Percentiles rank a stretch among this genome's conserved stretches.
These are phyloP conservation scores for Mortierella sp. DNA, from an alignment of 371 early-diverging fungal species.

Conservation along the genomic window DNA sequence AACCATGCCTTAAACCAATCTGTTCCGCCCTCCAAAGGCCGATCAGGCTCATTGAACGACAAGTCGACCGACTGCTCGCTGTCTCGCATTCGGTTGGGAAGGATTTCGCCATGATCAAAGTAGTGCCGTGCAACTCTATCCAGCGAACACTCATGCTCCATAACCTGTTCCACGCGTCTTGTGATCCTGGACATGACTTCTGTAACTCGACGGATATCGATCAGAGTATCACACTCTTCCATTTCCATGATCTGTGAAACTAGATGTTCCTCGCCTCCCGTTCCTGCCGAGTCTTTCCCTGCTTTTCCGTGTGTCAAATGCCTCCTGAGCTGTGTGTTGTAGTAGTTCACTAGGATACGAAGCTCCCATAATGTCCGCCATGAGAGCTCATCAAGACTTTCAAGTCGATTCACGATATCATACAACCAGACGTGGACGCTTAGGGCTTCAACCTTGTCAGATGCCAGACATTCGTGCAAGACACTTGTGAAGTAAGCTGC, in stretches of 20 bases:
- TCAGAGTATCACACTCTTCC: conserved; percentile 47
- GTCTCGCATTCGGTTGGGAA: neutral
- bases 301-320: conserved; percentile 7
- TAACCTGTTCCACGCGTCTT: conserved; percentile 31
- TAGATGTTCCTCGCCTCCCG: neutral
- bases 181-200: conserved; percentile 33
- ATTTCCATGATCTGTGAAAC: conserved; percentile 22
- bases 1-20: conserved; percentile 50
- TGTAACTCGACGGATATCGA: conserved; percentile 31
- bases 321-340: conserved; percentile 26
- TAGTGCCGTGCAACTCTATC: conserved; percentile 11
- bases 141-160: conserved; percentile 10
- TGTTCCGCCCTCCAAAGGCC: neutral
- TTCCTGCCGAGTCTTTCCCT: no score
- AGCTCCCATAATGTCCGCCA: conserved; percentile 44
- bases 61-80: neutral
- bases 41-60: neutral
- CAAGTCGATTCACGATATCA: conserved; percentile 38
- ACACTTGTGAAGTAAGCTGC: conserved; percentile 41
- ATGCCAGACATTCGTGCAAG: conserved; percentile 44
- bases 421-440: conserved; percentile 47
- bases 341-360: conserved; percentile 32
- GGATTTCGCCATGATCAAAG: conserved; percentile 18
- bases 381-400: conserved; percentile 25
- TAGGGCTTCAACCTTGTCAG: conserved; percentile 46